Evolutionary conservation across 768 basidiomycete species (phyloP).

Genomic region (Dendrothele bispora): DNA sequence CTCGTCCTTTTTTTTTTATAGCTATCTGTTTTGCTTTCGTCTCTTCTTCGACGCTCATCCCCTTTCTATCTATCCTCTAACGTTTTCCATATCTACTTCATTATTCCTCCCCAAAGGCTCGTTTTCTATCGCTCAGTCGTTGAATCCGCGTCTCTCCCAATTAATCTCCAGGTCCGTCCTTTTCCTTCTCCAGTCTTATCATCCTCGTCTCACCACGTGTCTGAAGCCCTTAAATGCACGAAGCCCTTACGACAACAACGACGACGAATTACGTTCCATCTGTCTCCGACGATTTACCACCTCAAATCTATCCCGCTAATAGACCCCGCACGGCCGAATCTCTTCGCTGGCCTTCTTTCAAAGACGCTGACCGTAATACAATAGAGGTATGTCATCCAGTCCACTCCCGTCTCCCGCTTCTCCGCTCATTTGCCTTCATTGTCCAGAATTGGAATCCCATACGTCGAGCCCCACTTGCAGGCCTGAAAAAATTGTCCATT

Average conservation of each 20-base stretch:
- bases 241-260: constrained; percentile 61
- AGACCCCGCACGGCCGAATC: constrained; percentile 34
- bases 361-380: constrained; percentile 40
- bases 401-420: constrained; percentile 32
- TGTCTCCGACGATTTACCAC: constrained; percentile 32
- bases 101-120: constrained; percentile 43
- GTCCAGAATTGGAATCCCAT: constrained; percentile 44
- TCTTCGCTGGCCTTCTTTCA: constrained; percentile 50
- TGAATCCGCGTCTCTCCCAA: constrained; percentile 32
- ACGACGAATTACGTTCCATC: constrained; percentile 35
- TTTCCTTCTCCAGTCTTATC: constrained; percentile 12
- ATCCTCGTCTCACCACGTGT: constrained; percentile 20
- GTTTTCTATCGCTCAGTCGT: constrained; percentile 47
- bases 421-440: constrained; percentile 23
- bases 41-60: constrained; percentile 40
- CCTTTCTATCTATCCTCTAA: constrained; percentile 10
- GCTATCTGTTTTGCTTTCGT: constrained; percentile 44
- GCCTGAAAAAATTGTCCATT: constrained; percentile 37
- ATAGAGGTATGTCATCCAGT: constrained; percentile 43
- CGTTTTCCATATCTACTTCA: constrained; percentile 40
- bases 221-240: constrained; percentile 66
- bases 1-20: constrained; percentile 51
- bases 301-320: constrained; percentile 33
- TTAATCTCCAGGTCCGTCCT: constrained; percentile 13
- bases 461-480: constrained; percentile 28